Evolutionary conservation across 768 basidiomycete genomes (phyloP).

Genomic region (Boletus pseudopeckii): DNA sequence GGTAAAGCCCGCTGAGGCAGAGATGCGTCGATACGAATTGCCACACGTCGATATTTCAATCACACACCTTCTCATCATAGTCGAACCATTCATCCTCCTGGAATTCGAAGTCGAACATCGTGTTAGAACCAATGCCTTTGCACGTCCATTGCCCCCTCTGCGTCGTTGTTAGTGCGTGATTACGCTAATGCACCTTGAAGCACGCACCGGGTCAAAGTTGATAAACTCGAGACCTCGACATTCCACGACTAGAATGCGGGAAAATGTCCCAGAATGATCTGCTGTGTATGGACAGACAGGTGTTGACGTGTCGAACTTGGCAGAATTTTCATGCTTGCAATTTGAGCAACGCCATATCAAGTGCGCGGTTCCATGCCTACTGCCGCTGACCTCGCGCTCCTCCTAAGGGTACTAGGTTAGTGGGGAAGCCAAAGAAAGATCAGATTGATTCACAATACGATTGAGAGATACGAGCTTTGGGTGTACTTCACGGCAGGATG

Average conservation of each 20-base stretch:
- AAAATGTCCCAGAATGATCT: conserved; percentile 58
- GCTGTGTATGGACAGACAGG: conserved; percentile 53
- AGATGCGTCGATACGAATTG: background rate
- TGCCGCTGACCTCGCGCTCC: conserved; percentile 57
- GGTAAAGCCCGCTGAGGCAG: conserved; percentile 50
- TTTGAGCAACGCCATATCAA: conserved; percentile 78
- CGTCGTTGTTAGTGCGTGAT: background rate
- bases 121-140: conserved; percentile 53
- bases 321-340: conserved; percentile 80
- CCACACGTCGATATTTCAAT: no score
- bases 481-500: conserved; percentile 73
- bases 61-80: conserved; percentile 82
- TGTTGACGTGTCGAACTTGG: conserved; percentile 63
- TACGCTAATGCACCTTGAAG: background rate
- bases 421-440: background rate
- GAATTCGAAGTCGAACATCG: conserved; percentile 63
- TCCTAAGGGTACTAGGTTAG: conserved; percentile 44
- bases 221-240: conserved; percentile 85
- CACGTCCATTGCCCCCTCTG: conserved; percentile 77
- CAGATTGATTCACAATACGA: conserved; percentile 45
- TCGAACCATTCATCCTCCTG: conserved; percentile 66
- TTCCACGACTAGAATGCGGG: conserved; percentile 68
- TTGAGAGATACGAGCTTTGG: conserved; percentile 72
- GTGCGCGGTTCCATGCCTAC: conserved; percentile 67
- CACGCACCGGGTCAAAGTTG: conserved; percentile 70